Conservation (phyloP, 352 stramenopile species). For the Phytophthora pluvialis region DNA sequence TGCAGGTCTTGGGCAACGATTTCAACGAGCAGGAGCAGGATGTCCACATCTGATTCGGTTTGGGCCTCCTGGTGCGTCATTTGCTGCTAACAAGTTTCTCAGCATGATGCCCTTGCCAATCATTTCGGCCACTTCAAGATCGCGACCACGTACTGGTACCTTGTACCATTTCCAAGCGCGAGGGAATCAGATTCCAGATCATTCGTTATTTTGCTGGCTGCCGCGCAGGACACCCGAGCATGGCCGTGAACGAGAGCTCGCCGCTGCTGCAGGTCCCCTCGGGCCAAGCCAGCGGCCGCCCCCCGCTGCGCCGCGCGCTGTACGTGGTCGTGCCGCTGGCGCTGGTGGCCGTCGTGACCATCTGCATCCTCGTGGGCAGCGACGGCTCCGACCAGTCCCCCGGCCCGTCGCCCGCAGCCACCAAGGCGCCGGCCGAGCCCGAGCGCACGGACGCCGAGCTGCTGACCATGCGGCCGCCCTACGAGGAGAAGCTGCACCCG, state of each 20-base stretch:
- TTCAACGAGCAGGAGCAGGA: no score
- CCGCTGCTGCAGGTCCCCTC: conserved; percentile 51
- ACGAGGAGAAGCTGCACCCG: conserved; percentile 56
- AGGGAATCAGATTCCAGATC: conserved; percentile 4
- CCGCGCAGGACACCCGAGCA: conserved; percentile 4
- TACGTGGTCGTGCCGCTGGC: conserved; percentile 62
- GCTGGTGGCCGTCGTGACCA: conserved; percentile 54
- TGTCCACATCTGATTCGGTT: no score
- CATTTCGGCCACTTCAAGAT: neutral
- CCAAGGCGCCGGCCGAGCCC: neutral
- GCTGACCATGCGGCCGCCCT: conserved; percentile 64
- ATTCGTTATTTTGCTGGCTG: conserved; percentile 29
- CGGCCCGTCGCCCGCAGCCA: neutral
- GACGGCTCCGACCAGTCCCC: conserved; percentile 14
- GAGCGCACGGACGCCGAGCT: conserved; percentile 51
- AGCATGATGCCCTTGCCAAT: neutral
- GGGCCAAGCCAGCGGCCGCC: conserved; percentile 14
- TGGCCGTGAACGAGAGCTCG: conserved; percentile 55
- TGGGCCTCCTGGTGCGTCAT: no score
- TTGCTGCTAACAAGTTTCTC: no score
- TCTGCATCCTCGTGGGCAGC: conserved; percentile 48
- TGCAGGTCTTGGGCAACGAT: no score
- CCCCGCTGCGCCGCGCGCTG: conserved; percentile 52
- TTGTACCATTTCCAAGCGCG: neutral
- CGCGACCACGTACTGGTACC: conserved; percentile 4